These are phyloP conservation scores for Suillus decipiens DNA, from an alignment of 768 basidiomycete genomes.

Conservation along the genomic window DNA sequence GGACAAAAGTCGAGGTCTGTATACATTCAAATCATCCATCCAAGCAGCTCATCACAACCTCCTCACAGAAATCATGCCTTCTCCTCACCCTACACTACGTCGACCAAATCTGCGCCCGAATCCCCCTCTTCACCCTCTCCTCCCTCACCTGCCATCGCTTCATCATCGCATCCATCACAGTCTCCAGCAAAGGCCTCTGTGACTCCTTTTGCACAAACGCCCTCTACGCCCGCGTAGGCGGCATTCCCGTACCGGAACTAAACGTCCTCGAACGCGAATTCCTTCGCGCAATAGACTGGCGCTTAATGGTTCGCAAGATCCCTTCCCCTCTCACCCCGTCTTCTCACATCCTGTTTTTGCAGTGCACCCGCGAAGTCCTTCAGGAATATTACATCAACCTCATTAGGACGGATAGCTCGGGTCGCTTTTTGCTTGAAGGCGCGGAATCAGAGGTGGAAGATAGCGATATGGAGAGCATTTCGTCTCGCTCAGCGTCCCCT, in stretches of 20 bases:
- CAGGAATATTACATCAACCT: conserved; percentile 95
- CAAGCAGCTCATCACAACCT: background rate
- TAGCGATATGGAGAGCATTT: conserved; percentile 55
- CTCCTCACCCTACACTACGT: conserved; percentile 87
- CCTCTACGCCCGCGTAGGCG: conserved; percentile 95
- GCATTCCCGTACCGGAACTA: conserved; percentile 87
- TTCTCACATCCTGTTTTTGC: conserved; percentile 20
- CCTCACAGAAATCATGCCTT: conserved; percentile 69
- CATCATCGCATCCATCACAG: conserved; percentile 90
- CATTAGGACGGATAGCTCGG: conserved; percentile 77
- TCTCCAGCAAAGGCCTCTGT: conserved; percentile 92
- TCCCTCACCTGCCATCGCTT: conserved; percentile 98
- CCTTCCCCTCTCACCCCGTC: conserved; percentile 9
- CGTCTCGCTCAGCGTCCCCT: conserved; percentile 56
- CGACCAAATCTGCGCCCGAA: conserved; percentile 88
- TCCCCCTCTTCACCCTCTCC: conserved; percentile 88
- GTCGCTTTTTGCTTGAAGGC: conserved; percentile 54
- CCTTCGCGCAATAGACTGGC: conserved; percentile 90
- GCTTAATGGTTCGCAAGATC: conserved; percentile 73
- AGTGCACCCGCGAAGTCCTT: conserved; percentile 90
- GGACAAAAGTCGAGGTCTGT: conserved; percentile 92
- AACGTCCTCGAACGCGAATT: conserved; percentile 96
- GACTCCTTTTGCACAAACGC: conserved; percentile 95
- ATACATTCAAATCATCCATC: conserved; percentile 5
- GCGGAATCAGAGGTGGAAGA: conserved; percentile 42